Conservation (phyloP, 768 basidiomycete species). For the Coprinopsis strossmayeri region DNA sequence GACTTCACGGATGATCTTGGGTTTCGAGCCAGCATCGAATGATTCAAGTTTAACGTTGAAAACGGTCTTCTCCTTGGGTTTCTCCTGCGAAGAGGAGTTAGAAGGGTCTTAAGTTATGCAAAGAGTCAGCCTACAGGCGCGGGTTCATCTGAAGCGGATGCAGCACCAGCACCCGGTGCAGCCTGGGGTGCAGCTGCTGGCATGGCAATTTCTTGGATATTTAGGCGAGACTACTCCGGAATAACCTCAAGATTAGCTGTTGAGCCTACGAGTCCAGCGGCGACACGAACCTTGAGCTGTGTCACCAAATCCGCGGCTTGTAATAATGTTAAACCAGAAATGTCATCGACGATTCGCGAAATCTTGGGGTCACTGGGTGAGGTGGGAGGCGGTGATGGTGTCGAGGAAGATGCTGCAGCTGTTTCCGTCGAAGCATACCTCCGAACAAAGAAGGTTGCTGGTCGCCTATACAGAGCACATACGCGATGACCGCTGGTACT, state of each 20-base stretch:
- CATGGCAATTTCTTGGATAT: slow-evolving; percentile 96
- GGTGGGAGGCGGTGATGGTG: slow-evolving; percentile 37
- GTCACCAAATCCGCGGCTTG: slow-evolving; percentile 95
- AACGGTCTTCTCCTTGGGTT: slow-evolving; percentile 97
- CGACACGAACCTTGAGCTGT: slow-evolving; percentile 68
- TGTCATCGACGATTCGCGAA: slow-evolving; percentile 84
- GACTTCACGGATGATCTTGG: slow-evolving; percentile 96
- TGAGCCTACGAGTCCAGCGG: background rate
- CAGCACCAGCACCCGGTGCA: slow-evolving; percentile 48
- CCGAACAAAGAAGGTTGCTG: slow-evolving; percentile 30
- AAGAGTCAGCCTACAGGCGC: slow-evolving; percentile 45
- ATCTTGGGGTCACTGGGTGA: slow-evolving; percentile 79
- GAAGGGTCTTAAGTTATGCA: background rate
- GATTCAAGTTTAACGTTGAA: slow-evolving; percentile 95
- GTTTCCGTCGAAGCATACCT: slow-evolving; percentile 57
- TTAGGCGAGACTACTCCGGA: slow-evolving; percentile 65
- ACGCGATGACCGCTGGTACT: slow-evolving; percentile 4
- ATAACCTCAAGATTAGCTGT: slow-evolving; percentile 3
- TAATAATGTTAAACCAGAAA: slow-evolving; percentile 79
- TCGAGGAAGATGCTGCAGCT: slow-evolving; percentile 32
- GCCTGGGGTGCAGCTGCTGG: slow-evolving; percentile 66
- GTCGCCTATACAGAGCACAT: slow-evolving; percentile 22
- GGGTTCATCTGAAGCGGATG: slow-evolving; percentile 54
- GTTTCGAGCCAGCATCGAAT: slow-evolving; percentile 86
- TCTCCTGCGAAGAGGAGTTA: slow-evolving; percentile 48